These are phyloP conservation scores for Phylloporus sp. DNA, from an alignment of 768 basidiomycete species.

Conservation along the genomic window DNA sequence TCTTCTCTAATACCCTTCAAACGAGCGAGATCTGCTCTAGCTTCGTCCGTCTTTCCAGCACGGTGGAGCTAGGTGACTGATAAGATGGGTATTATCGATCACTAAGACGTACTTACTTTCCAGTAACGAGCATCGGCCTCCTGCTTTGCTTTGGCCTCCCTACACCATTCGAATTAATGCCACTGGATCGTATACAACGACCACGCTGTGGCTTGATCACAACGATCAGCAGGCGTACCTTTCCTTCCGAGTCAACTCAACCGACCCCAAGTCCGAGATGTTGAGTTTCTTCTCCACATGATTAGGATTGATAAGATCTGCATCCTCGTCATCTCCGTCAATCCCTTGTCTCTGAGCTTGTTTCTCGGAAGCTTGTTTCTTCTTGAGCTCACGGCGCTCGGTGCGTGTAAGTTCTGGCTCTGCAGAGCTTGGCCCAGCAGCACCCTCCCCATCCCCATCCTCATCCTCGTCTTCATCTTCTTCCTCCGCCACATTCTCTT, in stretches of 20 bases:
- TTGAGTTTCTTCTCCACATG: constrained; percentile 70
- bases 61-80: constrained; percentile 50
- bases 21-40: constrained; percentile 83
- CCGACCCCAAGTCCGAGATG: constrained; percentile 68
- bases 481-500: constrained; percentile 38
- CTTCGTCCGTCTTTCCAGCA: constrained; percentile 87
- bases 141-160: constrained; percentile 90
- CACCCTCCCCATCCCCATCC: constrained; percentile 40
- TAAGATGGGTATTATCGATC: constrained; percentile 3
- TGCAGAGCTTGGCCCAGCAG: constrained; percentile 28
- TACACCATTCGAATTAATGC: constrained; percentile 24
- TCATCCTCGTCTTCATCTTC: constrained; percentile 41
- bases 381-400: constrained; percentile 79
- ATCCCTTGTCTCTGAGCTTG: constrained; percentile 35
- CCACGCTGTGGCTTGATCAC: neutral
- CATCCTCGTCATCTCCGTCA: constrained; percentile 59
- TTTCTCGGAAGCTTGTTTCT: constrained; percentile 58
- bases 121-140: constrained; percentile 85
- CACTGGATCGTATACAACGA: neutral
- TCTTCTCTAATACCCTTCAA: constrained; percentile 83
- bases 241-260: constrained; percentile 62
- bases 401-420: constrained; percentile 63
- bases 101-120: constrained; percentile 53
- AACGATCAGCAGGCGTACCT: constrained; percentile 38
- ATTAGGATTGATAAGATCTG: constrained; percentile 76